Evolutionary conservation across 768 basidiomycete genomes (phyloP), one percentile per base, ranked within the genome.

Genomic region (Mycena haematopus): DNA sequence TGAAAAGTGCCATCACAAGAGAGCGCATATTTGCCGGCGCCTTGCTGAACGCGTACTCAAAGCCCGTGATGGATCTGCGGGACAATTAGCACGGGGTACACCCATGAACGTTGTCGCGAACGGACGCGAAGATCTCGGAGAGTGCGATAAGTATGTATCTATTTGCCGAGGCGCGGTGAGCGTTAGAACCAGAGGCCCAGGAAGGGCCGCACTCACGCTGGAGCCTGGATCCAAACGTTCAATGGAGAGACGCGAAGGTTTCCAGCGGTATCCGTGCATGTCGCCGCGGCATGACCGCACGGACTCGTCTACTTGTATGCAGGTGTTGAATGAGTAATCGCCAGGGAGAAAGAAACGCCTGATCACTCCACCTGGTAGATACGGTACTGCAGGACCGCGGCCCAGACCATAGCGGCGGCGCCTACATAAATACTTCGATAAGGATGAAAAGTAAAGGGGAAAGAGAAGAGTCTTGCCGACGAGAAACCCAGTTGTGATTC

Each of bases 31-130:
- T 91, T 74, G 79, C 86, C 15, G 93, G 93, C 21, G 92, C 93
- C 75, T 94, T 93, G 29, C 89, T 92, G 77, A 89, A 94, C n/a
- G 91, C 92, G 69, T 93, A 93, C 73, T 94, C 91, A 60, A 93
- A 82, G 9, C 90, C 89, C 0, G 91, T 93, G 75, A 94, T 91
- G 5, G 27, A 19, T 42, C 40, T 42, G 19, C 5, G 40, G 19
- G 6, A 6, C 4, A 17, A 14, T 42, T 4, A 42, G 40, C 5
- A n/a, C 19, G 19, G 19, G 40, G 40, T 11, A 42, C 40, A 42
- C 17, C 40, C 17, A 19, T 15, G 40, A n/a, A 42, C 19, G 2
- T 5, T 19, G 6, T 42, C 19, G 19, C 40, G 17, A 19, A 42
- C 40, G 9, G 40, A 29, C 1, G 90, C 90, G 52, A 92, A 81